A percentile compares a stretch with the other conserved stretches of the same genome.
Conservation (phyloP, 352 stramenopile species). For the Phytophthora europaea region DNA sequence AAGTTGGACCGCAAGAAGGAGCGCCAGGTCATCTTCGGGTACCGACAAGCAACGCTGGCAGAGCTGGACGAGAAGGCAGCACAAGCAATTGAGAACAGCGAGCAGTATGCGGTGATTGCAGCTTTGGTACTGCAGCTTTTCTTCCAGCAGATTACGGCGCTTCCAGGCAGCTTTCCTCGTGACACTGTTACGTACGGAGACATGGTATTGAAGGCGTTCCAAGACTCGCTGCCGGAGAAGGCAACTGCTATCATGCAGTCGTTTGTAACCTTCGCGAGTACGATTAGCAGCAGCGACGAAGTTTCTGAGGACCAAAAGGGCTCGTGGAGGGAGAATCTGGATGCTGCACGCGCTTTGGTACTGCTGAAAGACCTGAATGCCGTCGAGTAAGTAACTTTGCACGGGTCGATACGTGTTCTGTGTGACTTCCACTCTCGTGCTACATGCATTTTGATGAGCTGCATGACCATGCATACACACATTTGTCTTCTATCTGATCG, state of each 20-base stretch:
- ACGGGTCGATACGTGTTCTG: neutral
- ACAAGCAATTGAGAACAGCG: slow-evolving; percentile 14
- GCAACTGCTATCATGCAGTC: slow-evolving; percentile 39
- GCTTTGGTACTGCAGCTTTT: slow-evolving; percentile 64
- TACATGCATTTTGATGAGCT: slow-evolving; percentile 15
- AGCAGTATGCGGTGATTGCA: slow-evolving; percentile 35
- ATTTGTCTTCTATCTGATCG: slow-evolving; percentile 21
- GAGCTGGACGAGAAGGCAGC: slow-evolving; percentile 48
- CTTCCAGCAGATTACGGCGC: slow-evolving; percentile 72
- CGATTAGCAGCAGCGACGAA: slow-evolving; percentile 24
- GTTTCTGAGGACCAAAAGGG: slow-evolving; percentile 19
- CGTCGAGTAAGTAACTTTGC: slow-evolving; percentile 24
- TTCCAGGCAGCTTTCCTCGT: slow-evolving; percentile 60
- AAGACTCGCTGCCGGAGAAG: slow-evolving; percentile 44
- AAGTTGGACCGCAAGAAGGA: slow-evolving; percentile 90
- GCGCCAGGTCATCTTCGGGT: slow-evolving; percentile 72
- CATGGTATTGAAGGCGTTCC: slow-evolving; percentile 60
- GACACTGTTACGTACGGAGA: slow-evolving; percentile 42
- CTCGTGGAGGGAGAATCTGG: slow-evolving; percentile 37
- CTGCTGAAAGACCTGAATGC: slow-evolving; percentile 51
- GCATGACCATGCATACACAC: slow-evolving; percentile 10
- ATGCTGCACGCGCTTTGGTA: slow-evolving; percentile 43
- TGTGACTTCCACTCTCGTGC: slow-evolving; percentile 20
- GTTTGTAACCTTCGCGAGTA: slow-evolving; percentile 30
- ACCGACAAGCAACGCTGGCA: slow-evolving; percentile 59